Evolutionary conservation across 2,329 filamentous ascomycete species (phyloP).

Genomic region (Beauveria sp.): DNA sequence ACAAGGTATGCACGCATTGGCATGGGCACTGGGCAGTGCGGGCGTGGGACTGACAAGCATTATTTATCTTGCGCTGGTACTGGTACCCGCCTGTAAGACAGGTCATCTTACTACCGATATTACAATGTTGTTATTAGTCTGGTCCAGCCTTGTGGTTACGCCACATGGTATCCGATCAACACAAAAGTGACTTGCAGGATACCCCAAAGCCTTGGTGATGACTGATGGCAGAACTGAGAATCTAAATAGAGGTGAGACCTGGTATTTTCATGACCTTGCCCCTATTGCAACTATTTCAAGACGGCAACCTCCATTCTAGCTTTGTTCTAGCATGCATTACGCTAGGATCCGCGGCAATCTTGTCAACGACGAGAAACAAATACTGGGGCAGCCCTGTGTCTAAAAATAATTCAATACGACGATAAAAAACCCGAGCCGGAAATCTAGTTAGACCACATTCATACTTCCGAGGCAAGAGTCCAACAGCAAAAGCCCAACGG

Average conservation of each 20-base stretch:
- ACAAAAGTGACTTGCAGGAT: background rate
- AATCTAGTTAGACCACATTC: background rate
- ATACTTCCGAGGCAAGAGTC: background rate
- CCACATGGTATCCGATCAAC: background rate
- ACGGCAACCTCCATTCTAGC: no score
- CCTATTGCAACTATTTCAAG: no score
- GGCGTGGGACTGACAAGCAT: background rate
- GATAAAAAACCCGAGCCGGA: background rate
- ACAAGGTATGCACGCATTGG: background rate
- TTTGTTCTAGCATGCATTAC: no score
- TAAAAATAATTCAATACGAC: conserved; percentile 1
- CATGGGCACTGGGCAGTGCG: background rate
- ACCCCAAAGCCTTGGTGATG: no score
- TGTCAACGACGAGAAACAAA: background rate
- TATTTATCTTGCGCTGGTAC: no score
- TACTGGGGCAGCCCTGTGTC: background rate
- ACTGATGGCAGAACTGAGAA: no score
- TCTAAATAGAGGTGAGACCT: no score
- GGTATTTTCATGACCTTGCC: no score
- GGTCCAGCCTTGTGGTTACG: background rate
- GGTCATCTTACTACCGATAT: background rate
- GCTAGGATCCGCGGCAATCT: background rate
- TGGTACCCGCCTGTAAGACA: no score
- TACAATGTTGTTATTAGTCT: no score
- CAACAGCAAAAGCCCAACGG: background rate